Base-by-base conservation (phyloP, 805 yeast species). In the Cyberlindnera mississippiensis region DNA sequence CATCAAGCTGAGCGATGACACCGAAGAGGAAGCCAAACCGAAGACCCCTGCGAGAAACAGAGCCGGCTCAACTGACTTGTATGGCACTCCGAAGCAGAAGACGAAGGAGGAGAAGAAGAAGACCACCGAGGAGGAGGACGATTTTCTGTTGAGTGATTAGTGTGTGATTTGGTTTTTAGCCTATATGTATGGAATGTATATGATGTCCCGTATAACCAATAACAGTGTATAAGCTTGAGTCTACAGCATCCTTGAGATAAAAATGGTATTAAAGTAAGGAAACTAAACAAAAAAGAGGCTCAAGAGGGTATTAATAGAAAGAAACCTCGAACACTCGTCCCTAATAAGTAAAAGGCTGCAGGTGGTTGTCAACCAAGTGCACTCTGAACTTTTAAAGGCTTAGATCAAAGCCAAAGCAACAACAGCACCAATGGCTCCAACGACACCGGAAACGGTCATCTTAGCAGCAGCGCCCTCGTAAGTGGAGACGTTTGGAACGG, bases 1-100 rank as follows among this genome's bases (percentile, higher is more conserved):
- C 28, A 67, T 76, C 41, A 66, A 67, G 41, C 63, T 76, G 55
- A 61, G 63, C 31, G 70, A 72, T 52, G 45, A 48, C 11, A 38
- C 48, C 4, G 45, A n/a, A n/a, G n/a, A 43, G 22, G 43, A 41
- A 22, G 39, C 26, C 4, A 38, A 35, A 31, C 46, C 49, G 15
- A 43, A 41, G 35, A 59, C 61, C 19, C 69, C 73, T 29, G 55
- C 53, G 34, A 57, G 67, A 34, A 48, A 56, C 20, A 56, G 66
- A 22, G 56, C 68, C 11, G 46, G 46, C 9, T 51, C 53, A n/a
- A 51, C 55, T 10, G 59, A 55, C 30, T 17, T 55, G 11, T 55
- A 57, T 27, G 55, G 56, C 1, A 55, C 57, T n/a, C 51, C 55
- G 24, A 53, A 48, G 26, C 41, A 49, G 37, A 67, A 68, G 49